These are phyloP conservation scores for Mallotus nudiflorus DNA, from an alignment of 345 rosid species.

Conservation along the genomic window DNA sequence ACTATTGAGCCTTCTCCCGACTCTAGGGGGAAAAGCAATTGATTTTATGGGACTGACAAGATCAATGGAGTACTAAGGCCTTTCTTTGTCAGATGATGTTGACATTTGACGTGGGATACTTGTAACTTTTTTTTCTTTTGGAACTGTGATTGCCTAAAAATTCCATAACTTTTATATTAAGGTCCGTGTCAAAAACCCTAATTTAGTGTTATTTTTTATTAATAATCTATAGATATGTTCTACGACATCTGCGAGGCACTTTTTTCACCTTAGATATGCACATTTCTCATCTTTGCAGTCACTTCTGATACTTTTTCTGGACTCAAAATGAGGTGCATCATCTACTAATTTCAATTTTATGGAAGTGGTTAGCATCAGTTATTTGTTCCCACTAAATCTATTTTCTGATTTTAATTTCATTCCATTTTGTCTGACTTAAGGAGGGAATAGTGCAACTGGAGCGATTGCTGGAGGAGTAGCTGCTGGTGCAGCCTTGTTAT, in stretches of 20 bases:
- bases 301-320: neutral
- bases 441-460: constrained; percentile 77
- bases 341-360: neutral
- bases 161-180: too few relatives aligned
- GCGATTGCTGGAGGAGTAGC: constrained; percentile 99
- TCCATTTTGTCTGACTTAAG: constrained; percentile 39
- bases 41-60: neutral
- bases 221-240: too few relatives aligned
- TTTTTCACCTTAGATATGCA: neutral
- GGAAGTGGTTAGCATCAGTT: neutral
- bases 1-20: neutral
- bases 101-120: neutral
- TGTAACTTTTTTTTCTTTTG: neutral
- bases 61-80: neutral
- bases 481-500: constrained; percentile 94
- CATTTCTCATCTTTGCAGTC: neutral
- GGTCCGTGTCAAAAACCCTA: neutral
- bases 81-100: neutral
- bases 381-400: neutral
- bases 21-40: neutral
- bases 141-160: neutral
- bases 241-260: too few relatives aligned
- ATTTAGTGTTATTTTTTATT: too few relatives aligned
- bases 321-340: constrained; percentile 6
- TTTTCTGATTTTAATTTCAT: constrained; percentile 5